Conservation (phyloP, 2,329 filamentous ascomycete species). For the Exophiala dermatitidis region DNA sequence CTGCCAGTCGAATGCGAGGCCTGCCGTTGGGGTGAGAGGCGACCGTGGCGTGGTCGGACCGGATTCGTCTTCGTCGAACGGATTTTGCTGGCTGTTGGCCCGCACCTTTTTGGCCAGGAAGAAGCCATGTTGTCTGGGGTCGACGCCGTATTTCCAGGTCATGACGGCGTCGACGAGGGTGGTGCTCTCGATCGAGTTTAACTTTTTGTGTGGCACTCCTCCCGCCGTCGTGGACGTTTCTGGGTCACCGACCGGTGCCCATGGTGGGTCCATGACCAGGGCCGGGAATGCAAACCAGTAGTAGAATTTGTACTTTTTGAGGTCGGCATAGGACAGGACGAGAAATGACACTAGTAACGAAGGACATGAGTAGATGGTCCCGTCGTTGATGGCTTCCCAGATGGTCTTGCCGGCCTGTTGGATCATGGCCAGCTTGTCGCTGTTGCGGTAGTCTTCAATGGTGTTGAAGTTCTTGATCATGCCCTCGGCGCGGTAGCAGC, state of each 20-base stretch:
- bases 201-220: slow-evolving; percentile 29
- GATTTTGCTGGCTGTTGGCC: slow-evolving; percentile 25
- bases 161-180: slow-evolving; percentile 74
- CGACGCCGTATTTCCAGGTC: slow-evolving; percentile 77
- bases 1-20: slow-evolving; percentile 66
- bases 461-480: slow-evolving; percentile 96
- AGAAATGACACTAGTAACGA: slow-evolving; percentile 85
- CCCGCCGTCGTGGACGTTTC: slow-evolving; percentile 23
- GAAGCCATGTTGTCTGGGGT: slow-evolving; percentile 83
- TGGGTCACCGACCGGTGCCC: slow-evolving; percentile 51
- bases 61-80: slow-evolving; percentile 20
- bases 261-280: slow-evolving; percentile 77
- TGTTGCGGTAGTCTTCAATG: slow-evolving; percentile 80
- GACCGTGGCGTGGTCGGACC: slow-evolving; percentile 25
- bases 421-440: slow-evolving; percentile 71
- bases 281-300: slow-evolving; percentile 98
- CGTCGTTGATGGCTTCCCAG: slow-evolving; percentile 95
- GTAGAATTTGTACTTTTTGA: slow-evolving; percentile 96
- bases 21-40: slow-evolving; percentile 47
- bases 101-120: slow-evolving; percentile 79
- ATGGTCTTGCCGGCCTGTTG: slow-evolving; percentile 78
- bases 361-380: slow-evolving; percentile 89
- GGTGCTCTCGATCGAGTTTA: slow-evolving; percentile 65
- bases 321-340: slow-evolving; percentile 83
- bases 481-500: slow-evolving; percentile 76